Conservation (phyloP, 1,284 basidiomycete species). For the Trichosporon asahii region DNA sequence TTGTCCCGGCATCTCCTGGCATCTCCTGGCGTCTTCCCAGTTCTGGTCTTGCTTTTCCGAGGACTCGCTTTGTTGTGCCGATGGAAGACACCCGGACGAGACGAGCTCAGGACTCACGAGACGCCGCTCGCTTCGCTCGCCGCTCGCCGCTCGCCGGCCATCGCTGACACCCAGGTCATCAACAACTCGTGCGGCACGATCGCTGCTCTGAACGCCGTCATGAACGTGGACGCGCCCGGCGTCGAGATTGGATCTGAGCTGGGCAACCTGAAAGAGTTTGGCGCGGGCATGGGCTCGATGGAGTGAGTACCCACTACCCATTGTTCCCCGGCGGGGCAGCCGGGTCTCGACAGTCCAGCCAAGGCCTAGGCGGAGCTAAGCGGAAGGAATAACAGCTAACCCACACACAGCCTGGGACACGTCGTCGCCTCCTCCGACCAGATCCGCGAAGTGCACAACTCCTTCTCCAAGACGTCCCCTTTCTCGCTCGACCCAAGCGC, state of each 20-base stretch:
- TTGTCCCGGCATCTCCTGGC: no score
- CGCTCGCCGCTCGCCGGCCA: no score
- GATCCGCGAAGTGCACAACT: slow-evolving; percentile 20
- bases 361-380: no score
- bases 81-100: no score
- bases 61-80: no score
- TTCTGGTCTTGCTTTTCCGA: no score
- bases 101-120: no score
- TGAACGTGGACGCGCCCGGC: slow-evolving; percentile 61
- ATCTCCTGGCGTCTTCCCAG: not conserved
- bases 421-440: slow-evolving; percentile 16
- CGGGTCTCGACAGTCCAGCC: no score
- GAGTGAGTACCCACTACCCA: slow-evolving; percentile 49
- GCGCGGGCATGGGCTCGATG: slow-evolving; percentile 75
- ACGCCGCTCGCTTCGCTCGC: not conserved
- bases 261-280: slow-evolving; percentile 70
- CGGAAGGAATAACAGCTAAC: not conserved
- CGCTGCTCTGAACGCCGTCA: slow-evolving; percentile 86
- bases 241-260: slow-evolving; percentile 57
- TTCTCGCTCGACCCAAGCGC: slow-evolving; percentile 68
- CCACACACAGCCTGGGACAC: slow-evolving; percentile 53
- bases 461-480: slow-evolving; percentile 69
- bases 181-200: slow-evolving; percentile 91
- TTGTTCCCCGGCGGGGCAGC: no score
- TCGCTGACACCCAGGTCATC: slow-evolving; percentile 58